Percentiles rank a stretch among this genome's conserved stretches.
Conservation (phyloP, 2,329 filamentous ascomycete species). For the Sclerotinia nivalis region DNA sequence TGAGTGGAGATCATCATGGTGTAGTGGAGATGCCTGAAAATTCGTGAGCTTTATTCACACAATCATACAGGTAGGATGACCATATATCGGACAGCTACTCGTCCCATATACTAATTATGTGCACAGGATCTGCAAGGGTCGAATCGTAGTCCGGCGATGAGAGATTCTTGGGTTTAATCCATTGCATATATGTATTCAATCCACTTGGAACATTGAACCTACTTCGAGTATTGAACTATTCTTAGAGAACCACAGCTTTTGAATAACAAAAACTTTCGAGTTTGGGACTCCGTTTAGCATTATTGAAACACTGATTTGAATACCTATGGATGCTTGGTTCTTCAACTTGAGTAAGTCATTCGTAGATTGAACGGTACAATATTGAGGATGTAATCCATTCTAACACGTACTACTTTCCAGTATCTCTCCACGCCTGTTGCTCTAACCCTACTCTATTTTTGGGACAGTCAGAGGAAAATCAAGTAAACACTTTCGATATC, state of each 20-base stretch:
- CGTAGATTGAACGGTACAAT: background rate
- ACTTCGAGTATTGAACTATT: background rate
- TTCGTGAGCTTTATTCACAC: background rate
- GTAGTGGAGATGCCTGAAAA: constrained; percentile 4
- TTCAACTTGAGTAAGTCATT: background rate
- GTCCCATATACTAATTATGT: background rate
- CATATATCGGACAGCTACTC: background rate
- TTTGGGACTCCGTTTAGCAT: background rate
- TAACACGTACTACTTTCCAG: background rate
- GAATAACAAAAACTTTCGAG: background rate
- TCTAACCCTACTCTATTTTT: background rate
- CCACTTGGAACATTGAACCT: background rate
- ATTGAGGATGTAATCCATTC: background rate
- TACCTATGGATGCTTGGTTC: background rate
- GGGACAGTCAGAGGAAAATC: background rate
- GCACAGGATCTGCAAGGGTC: background rate
- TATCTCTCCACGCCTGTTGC: background rate
- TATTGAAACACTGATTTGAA: background rate
- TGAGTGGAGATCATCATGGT: constrained; percentile 5
- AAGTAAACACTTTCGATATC: background rate
- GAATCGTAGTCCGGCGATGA: background rate
- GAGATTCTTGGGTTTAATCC: background rate
- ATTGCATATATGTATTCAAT: background rate
- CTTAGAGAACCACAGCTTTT: background rate
- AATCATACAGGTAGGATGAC: background rate